Evolutionary conservation across 1,139 yeast species (phyloP), one percentile per base, ranked within the genome.

Genomic region (Entelexis paramagnoliae): DNA sequence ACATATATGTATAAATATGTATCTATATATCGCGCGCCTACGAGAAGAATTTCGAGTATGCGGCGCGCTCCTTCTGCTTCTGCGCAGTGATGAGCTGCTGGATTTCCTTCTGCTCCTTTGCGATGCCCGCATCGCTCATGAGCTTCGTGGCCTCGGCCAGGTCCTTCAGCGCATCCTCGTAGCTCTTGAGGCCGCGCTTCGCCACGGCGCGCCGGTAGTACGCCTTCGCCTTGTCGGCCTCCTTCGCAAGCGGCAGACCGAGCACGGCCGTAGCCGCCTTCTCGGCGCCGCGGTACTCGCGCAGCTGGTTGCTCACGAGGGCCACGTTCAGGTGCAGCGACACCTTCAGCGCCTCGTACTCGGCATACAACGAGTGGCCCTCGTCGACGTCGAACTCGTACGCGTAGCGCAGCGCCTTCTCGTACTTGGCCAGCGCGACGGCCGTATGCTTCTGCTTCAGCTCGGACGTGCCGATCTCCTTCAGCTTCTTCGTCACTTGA

Each of bases 151-250:
- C 96, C 53, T 74, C 73, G 57, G 79, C 78, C 55, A 89, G 76
- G 57, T 80, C 83, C 33, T 66, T 67, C 51, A 82, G 71, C 0
- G 96, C 95, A 48, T 72, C 76, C 35, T 81, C 89, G 55, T 82
- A 85, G 64, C 85, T 81, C 63, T 83, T 83, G 29, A 73, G 69
- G 24, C 77, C 69, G 52, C 78, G 68, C 60, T 79, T 74, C 1
- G 94, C 96, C 63, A 78, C 72, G 33, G 95, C 96, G 66, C 87
- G 81, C 64, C 96, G 81, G 72, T 81, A 88, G 49, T 77, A 71
- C 0, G 95, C 96, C 71, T 88, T 88, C 11, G 94, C 86, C 65
- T 75, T 76, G 20, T 85, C 79, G 58, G 80, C 76, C 43, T 77
- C 83, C 49, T 79, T 85, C 11, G 83, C 72, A 24, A 29, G 40